phyloP scores from a whole-genome alignment of 805 yeast species.

The Torulaspora indica region DNA sequence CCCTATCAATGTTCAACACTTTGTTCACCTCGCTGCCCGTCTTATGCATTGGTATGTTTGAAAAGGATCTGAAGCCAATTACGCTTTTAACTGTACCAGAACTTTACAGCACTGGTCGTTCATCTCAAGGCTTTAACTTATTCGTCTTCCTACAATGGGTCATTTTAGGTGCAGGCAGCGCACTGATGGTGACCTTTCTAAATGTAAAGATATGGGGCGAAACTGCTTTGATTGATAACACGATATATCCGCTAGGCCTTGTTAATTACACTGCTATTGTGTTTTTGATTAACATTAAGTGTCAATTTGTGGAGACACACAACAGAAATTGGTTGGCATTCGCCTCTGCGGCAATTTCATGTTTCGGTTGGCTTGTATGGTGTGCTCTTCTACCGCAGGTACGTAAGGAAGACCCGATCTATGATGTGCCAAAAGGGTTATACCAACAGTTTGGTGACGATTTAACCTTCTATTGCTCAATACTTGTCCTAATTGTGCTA shows the following conservation, averaged over 20 bases:
- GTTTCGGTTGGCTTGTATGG: constrained; percentile 85
- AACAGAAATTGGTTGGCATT: constrained; percentile 66
- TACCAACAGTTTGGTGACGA: constrained; percentile 72
- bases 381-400: constrained; percentile 67
- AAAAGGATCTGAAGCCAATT: constrained; percentile 81
- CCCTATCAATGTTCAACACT: constrained; percentile 94
- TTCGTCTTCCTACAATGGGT: constrained; percentile 72
- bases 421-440: constrained; percentile 67
- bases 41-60: constrained; percentile 89
- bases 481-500: constrained; percentile 51
- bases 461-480: constrained; percentile 79
- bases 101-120: constrained; percentile 71
- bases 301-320: constrained; percentile 75
- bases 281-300: constrained; percentile 67
- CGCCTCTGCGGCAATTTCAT: constrained; percentile 63
- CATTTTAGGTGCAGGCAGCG: constrained; percentile 64
- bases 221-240: constrained; percentile 61
- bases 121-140: constrained; percentile 68
- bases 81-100: constrained; percentile 91
- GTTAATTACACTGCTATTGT: constrained; percentile 68
- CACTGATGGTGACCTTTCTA: constrained; percentile 65
- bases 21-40: constrained; percentile 91
- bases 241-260: constrained; percentile 78
- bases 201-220: constrained; percentile 69
- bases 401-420: constrained; percentile 53